A percentile compares a stretch with the other conserved stretches of the same genome.
Conservation (phyloP, 2,329 filamentous ascomycete species). For the Claviceps arundinis region DNA sequence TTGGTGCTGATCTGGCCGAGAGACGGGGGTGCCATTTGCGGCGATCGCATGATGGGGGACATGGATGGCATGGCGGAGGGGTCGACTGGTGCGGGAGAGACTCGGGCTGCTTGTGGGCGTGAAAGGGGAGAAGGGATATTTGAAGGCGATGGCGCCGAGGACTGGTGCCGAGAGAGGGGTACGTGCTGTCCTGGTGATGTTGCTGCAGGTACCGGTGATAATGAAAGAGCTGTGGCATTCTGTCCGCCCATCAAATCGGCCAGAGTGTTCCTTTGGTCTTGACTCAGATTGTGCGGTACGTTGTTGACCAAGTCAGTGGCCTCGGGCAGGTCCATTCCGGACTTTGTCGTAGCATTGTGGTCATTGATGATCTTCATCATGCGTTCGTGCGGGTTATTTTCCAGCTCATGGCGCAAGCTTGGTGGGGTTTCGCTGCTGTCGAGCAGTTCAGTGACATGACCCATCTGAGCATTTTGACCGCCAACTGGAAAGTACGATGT, state of each 20-base stretch:
- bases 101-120: constrained; percentile 6
- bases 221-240: constrained; percentile 8
- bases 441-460: constrained; percentile 47
- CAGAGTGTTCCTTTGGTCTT: constrained; percentile 45
- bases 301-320: constrained; percentile 36
- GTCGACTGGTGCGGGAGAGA: constrained; percentile 14
- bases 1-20: constrained; percentile 55
- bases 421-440: constrained; percentile 39
- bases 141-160: constrained; percentile 12
- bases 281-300: constrained; percentile 38
- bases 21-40: constrained; percentile 20
- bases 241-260: constrained; percentile 45
- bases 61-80: constrained; percentile 23
- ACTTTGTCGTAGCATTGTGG: constrained; percentile 41
- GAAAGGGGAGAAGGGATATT: constrained; percentile 9
- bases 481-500: constrained; percentile 13
- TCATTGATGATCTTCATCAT: constrained; percentile 56
- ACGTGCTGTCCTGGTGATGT: constrained; percentile 4
- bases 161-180: constrained; percentile 9
- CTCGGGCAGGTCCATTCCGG: constrained; percentile 39
- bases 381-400: constrained; percentile 43
- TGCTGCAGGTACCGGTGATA: constrained; percentile 9
- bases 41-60: constrained; percentile 35
- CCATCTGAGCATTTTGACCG: constrained; percentile 31
- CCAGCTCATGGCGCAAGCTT: constrained; percentile 41